Conservation (phyloP, 805 yeast genomes). For the Metschnikowia chrysomelidarum region DNA sequence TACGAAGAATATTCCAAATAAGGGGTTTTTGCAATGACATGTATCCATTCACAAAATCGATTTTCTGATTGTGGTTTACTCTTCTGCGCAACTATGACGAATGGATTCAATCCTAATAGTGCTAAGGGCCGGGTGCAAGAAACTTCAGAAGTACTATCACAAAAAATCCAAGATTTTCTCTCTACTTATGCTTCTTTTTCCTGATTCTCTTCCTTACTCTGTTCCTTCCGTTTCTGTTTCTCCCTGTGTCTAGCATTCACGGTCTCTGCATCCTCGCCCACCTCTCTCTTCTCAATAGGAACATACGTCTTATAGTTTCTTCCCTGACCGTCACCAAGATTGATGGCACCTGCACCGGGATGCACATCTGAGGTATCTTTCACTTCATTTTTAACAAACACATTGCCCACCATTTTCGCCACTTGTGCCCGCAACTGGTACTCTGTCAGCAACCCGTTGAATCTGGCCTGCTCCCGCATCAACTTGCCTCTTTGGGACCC, state of each 20-base stretch:
- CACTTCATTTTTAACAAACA: slow-evolving; percentile 12
- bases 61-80: no score
- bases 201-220: not conserved
- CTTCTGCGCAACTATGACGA: no score
- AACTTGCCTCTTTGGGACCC: slow-evolving; percentile 28
- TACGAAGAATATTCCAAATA: no score
- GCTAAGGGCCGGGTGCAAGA: no score
- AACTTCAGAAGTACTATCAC: slow-evolving; percentile 1
- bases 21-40: no score
- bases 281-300: slow-evolving; percentile 54
- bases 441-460: slow-evolving; percentile 54
- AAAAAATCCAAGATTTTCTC: no score
- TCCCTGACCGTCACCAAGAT: slow-evolving; percentile 80
- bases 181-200: not conserved
- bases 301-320: slow-evolving; percentile 54
- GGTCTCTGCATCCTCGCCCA: slow-evolving; percentile 62
- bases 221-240: slow-evolving; percentile 31
- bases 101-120: no score
- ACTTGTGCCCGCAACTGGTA: slow-evolving; percentile 56
- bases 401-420: slow-evolving; percentile 46
- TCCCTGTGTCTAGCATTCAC: slow-evolving; percentile 62
- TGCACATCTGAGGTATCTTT: slow-evolving; percentile 5
- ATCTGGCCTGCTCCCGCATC: slow-evolving; percentile 40
- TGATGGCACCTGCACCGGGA: slow-evolving; percentile 36
- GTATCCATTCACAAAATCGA: no score